phyloP scores from a whole-genome alignment of 306 rosid species.

The Prunus armeniaca region DNA sequence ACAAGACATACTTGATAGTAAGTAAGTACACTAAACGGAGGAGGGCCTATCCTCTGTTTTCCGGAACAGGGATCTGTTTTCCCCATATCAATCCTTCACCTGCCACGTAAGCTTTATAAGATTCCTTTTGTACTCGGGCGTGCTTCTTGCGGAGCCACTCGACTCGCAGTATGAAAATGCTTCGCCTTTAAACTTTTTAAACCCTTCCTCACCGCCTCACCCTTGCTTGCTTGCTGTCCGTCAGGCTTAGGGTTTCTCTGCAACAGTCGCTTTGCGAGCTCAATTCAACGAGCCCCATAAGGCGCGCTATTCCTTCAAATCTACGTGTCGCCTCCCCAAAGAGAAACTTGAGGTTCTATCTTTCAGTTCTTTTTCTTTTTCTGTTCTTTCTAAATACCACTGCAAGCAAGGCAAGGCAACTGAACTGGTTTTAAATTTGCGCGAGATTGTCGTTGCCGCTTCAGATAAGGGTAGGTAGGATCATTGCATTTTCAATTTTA shows the following conservation, averaged over 20 bases:
- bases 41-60: neutral
- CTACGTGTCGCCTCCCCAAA: slow-evolving; percentile 49
- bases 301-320: slow-evolving; percentile 62
- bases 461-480: no score
- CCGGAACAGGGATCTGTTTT: neutral
- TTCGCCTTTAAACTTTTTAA: neutral
- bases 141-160: neutral
- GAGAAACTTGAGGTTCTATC: slow-evolving; percentile 44
- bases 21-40: no score
- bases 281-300: slow-evolving; percentile 65
- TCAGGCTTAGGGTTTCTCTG: neutral
- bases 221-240: neutral
- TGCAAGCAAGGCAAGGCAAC: no score
- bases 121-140: neutral
- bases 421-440: no score
- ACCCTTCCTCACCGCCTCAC: neutral
- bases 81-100: neutral
- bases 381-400: neutral
- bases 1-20: neutral
- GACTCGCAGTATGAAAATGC: neutral
- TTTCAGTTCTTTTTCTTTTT: neutral
- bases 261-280: slow-evolving; percentile 42
- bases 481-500: no score
- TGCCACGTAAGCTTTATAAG: neutral
- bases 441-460: no score